Base-by-base conservation (phyloP, 2,329 filamentous ascomycete genomes). In the Diaporthe sp. region DNA sequence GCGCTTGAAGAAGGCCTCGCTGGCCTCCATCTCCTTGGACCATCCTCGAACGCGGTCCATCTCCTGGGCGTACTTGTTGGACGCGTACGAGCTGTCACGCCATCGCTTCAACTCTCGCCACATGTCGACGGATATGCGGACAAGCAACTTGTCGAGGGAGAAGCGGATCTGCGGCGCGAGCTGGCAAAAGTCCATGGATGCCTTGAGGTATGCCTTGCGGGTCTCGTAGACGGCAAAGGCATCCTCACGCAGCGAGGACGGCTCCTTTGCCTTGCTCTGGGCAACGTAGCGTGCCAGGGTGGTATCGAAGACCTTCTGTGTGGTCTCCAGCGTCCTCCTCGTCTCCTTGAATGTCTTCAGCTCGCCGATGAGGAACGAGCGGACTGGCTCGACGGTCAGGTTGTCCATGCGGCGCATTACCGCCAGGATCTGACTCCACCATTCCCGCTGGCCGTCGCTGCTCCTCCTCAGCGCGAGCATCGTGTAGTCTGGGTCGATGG, bases 141-240 rank as follows among this genome's bases (percentile, higher is more conserved):
- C 95, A 19, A 99, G 87, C 45, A 98, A 85, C 84, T 94, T 95
- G 83, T 99, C 97, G 74, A 98, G 88, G 1, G 93, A 91, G 78
- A 93, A 92, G 64, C 97, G 92, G 60, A 98, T 85, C 82, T 98
- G 95, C 0, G 97, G 96, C 1, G 94, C 95, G 78, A 95, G 89
- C 77, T 97, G 91, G 79, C 95, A 97, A 82, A 96, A 98, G 83
- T 99, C 97, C 90, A 99, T 92, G 19, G 95, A 96, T 1, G 96
- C 94, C 82, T 95, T 96, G 57, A 98, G 87, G 82, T 99, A 99
- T 42, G 92, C 91, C 81, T 97, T 97, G 74, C 96, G 91, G 33
- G 95, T 94, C 86, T 98, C 97, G 82, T 98, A 97, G 50, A 98
- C 91, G 81, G 97, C 93, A 80, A 99, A 99, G 0, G 97, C 97